Percentiles rank a stretch among this genome's conserved stretches.
Evolutionary conservation across 345 rosid genomes (phyloP).

Genomic region (Populus davidiana): DNA sequence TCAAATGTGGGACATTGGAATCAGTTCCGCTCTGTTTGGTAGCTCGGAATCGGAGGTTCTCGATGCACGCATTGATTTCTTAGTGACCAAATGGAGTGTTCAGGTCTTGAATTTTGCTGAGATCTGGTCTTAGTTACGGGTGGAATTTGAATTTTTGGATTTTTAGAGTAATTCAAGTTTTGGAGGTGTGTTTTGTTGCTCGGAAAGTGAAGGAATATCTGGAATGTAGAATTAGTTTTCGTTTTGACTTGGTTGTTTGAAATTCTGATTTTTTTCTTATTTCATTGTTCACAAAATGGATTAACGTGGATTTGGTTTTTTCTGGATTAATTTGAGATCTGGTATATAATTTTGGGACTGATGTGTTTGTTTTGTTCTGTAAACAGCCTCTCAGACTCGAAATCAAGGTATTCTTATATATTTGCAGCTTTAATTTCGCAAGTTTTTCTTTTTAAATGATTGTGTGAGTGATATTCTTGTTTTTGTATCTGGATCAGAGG

Average conservation of each 20-base stretch:
- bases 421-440: neutral
- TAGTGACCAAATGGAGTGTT: neutral
- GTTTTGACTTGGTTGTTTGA: neutral
- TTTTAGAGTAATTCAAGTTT: conserved; percentile 1
- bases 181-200: neutral
- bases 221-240: neutral
- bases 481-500: conserved; percentile 31
- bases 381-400: conserved; percentile 55
- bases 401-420: conserved; percentile 36
- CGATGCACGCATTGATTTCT: neutral
- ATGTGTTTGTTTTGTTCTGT: neutral
- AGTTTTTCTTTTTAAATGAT: neutral
- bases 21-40: conserved; percentile 10
- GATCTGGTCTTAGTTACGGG: conserved; percentile 13
- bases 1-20: neutral
- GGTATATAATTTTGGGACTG: conserved; percentile 13
- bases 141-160: neutral
- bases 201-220: neutral
- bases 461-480: neutral
- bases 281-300: neutral
- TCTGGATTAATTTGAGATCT: conserved; percentile 14
- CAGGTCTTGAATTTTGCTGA: neutral
- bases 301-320: neutral
- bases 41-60: neutral
- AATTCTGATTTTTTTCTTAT: neutral